Evolutionary conservation across 2,329 filamentous ascomycete genomes (phyloP).

Genomic region (Claviceps paspali): DNA sequence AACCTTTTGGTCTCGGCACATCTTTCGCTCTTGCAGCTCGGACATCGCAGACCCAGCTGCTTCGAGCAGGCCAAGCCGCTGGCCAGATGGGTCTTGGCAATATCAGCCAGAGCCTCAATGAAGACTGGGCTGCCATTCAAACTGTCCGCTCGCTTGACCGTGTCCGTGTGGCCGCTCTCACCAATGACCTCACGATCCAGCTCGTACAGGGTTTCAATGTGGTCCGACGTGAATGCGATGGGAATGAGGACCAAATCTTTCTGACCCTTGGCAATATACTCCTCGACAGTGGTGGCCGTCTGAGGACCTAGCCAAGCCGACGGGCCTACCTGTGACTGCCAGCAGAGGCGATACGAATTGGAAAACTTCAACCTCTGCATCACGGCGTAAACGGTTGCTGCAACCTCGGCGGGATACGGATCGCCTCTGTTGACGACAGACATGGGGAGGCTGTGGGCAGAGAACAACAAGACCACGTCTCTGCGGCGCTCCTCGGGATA

Average conservation of each 20-base stretch:
- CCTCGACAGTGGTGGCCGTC: slow-evolving; percentile 72
- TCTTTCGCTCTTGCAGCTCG: slow-evolving; percentile 79
- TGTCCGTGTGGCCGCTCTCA: slow-evolving; percentile 61
- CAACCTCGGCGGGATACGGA: slow-evolving; percentile 88
- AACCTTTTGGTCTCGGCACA: slow-evolving; percentile 66
- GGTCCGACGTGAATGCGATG: slow-evolving; percentile 96
- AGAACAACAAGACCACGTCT: slow-evolving; percentile 78
- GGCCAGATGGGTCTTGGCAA: slow-evolving; percentile 67
- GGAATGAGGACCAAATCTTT: slow-evolving; percentile 84
- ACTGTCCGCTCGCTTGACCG: slow-evolving; percentile 79
- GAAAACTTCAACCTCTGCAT: slow-evolving; percentile 79
- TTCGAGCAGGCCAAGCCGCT: slow-evolving; percentile 53
- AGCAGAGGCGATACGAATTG: slow-evolving; percentile 86
- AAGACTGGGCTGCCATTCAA: slow-evolving; percentile 85
- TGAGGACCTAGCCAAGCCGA: slow-evolving; percentile 92
- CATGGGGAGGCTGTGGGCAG: slow-evolving; percentile 93
- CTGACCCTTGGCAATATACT: slow-evolving; percentile 81
- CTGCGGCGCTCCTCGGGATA: slow-evolving; percentile 72
- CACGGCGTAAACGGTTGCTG: slow-evolving; percentile 90
- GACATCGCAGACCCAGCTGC: slow-evolving; percentile 85
- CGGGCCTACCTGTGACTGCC: slow-evolving; percentile 96
- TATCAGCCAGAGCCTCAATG: slow-evolving; percentile 75
- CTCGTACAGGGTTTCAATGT: slow-evolving; percentile 94
- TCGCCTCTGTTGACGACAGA: slow-evolving; percentile 92
- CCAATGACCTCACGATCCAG: slow-evolving; percentile 90